These are phyloP conservation scores for Solanum hybrid DNA, from an alignment of 305 asterid genomes.

Conservation along the genomic window DNA sequence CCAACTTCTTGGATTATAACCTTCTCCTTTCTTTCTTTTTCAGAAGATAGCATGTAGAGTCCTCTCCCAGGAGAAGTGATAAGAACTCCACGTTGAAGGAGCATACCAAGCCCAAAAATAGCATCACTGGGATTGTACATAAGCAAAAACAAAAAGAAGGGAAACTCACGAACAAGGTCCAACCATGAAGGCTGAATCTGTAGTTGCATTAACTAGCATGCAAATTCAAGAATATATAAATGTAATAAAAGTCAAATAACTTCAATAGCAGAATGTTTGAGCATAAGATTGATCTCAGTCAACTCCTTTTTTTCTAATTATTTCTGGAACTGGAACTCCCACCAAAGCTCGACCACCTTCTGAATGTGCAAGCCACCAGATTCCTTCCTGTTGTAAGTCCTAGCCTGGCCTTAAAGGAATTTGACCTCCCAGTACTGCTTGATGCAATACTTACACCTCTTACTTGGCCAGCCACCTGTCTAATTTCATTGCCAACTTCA, in stretches of 20 bases:
- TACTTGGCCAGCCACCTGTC: constrained; percentile 12
- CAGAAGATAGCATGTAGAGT: background rate
- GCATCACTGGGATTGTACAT: background rate
- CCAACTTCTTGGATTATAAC: background rate
- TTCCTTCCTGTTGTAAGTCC: constrained; percentile 42
- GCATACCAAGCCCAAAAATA: background rate
- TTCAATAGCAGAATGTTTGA: background rate
- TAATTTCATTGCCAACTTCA: constrained; percentile 36
- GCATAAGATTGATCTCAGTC: background rate
- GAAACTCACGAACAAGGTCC: background rate
- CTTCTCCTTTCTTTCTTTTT: background rate
- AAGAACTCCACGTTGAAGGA: background rate
- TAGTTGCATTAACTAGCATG: constrained; percentile 16
- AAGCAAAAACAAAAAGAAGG: background rate
- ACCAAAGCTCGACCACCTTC: constrained; percentile 62
- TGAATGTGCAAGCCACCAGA: constrained; percentile 42
- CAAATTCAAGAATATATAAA: constrained; percentile 9
- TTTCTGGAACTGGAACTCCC: constrained; percentile 31
- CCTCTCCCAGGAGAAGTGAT: background rate
- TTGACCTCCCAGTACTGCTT: constrained; percentile 33
- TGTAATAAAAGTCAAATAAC: constrained; percentile 7
- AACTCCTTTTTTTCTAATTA: constrained; percentile 13
- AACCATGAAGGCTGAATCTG: constrained; percentile 5
- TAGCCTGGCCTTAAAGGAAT: constrained; percentile 50
- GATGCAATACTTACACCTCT: constrained; percentile 22